These are phyloP conservation scores for Sporisorium reilianum DNA, from an alignment of 1,284 basidiomycete genomes.

Conservation along the genomic window DNA sequence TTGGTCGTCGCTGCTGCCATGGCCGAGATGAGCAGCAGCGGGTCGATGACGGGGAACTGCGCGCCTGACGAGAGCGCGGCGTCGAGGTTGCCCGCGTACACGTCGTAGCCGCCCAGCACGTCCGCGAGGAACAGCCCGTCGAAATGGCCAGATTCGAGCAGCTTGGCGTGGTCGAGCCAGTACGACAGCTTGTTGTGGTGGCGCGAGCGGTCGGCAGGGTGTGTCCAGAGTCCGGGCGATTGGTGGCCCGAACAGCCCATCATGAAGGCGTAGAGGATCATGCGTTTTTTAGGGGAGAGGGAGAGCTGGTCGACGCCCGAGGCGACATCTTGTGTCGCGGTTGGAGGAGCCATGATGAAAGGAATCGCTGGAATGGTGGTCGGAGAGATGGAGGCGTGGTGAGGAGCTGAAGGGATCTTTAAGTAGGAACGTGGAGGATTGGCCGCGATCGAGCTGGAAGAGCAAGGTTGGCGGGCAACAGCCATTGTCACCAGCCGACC, in stretches of 20 bases:
- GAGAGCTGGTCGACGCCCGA: slow-evolving; percentile 9
- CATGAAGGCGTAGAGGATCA: slow-evolving; percentile 56
- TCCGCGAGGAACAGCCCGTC: slow-evolving; percentile 67
- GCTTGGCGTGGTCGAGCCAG: slow-evolving; percentile 63
- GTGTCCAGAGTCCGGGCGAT: slow-evolving; percentile 58
- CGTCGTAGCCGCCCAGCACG: slow-evolving; percentile 64
- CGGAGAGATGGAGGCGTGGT: neutral
- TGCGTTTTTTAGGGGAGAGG: slow-evolving; percentile 14
- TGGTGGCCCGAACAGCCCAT: slow-evolving; percentile 65
- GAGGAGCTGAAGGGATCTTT: neutral
- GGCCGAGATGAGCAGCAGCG: slow-evolving; percentile 55
- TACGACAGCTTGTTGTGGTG: slow-evolving; percentile 62
- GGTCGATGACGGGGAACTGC: slow-evolving; percentile 66
- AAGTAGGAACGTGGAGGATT: neutral
- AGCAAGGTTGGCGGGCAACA: neutral
- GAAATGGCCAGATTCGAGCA: slow-evolving; percentile 58
- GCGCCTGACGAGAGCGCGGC: slow-evolving; percentile 59
- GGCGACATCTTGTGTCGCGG: slow-evolving; percentile 18
- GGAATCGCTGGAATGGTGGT: neutral
- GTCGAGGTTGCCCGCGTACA: slow-evolving; percentile 56
- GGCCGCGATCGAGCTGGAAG: neutral
- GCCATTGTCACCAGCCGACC: neutral
- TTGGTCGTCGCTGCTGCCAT: slow-evolving; percentile 62
- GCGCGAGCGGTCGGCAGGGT: slow-evolving; percentile 51
- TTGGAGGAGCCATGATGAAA: slow-evolving; percentile 19